Base-by-base conservation (phyloP, 2,329 filamentous ascomycete genomes). In the Epichloe glyceriae region DNA sequence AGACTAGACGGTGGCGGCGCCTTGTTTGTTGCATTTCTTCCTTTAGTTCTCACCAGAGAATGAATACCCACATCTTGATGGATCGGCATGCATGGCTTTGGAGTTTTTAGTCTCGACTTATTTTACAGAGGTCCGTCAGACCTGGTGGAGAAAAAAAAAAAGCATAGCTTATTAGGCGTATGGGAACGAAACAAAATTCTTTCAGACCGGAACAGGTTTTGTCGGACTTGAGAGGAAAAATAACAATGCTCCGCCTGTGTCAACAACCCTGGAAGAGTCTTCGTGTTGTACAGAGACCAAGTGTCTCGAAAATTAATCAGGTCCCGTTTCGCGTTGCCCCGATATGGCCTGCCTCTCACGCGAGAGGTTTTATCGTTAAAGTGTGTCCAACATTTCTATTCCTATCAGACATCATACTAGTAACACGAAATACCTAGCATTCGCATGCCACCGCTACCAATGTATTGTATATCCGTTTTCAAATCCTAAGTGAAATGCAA, bases 71-170 rank as follows among this genome's bases (percentile, higher is more conserved):
- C 33, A 26, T 22, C n/a, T 34, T 20, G 17, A 40, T 19, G 47
- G 47, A 20, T 35, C n/a, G n/a, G 47, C 37, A 49, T 57, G 55
- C 55, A 58, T 58, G 47, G 49, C 41, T 51, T 47, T 4, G 56
- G 56, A 56, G 56, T 57, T 57, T 52, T 42, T 11, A 30, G 30
- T 30, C 26, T 43, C 42, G 22, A 30, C n/a, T 26, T 33, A 17
- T 30, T 20, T 34, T 20, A 39, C 2, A 17, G 22, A 43, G 22
- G 22, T 33, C 42, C 17, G 20, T 38, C 17, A 12, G 26, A 15
- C 22, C 35, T 17, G 8, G 19, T 30, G 30, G 26, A n/a, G 3
- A 3, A 15, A n/a, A 35, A 14, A 6, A 46, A 39, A 40, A n/a
- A 42, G 43, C 37, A 42, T 50, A 6, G 34, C 30, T 33, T 17